Percentiles rank a stretch among this genome's conserved stretches.
Conservation (phyloP, 805 yeast species). For the Diddensiella caesifluorescens region DNA sequence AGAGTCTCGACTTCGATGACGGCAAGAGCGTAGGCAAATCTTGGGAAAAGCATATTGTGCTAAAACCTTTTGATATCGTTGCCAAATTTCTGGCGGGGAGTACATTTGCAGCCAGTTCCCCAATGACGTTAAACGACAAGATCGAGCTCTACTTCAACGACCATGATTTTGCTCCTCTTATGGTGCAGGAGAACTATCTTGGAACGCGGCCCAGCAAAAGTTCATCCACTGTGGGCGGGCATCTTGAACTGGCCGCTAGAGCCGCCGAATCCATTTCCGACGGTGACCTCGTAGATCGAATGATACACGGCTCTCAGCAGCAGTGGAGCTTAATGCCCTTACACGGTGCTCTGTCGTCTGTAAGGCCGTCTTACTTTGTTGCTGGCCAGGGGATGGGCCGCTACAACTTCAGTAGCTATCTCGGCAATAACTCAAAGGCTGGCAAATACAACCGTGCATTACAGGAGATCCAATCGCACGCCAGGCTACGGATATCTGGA, state of each 20-base stretch:
- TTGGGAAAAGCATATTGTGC: slow-evolving; percentile 86
- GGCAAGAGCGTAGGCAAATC: slow-evolving; percentile 55
- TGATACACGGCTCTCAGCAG: slow-evolving; percentile 86
- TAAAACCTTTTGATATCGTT: slow-evolving; percentile 89
- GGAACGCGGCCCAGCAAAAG: slow-evolving; percentile 44
- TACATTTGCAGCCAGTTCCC: slow-evolving; percentile 48
- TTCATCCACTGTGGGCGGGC: slow-evolving; percentile 35
- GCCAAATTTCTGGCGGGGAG: slow-evolving; percentile 59
- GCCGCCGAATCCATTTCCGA: slow-evolving; percentile 88
- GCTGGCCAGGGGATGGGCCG: slow-evolving; percentile 68
- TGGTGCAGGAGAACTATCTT: slow-evolving; percentile 93
- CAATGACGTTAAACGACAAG: slow-evolving; percentile 67
- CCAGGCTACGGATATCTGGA: slow-evolving; percentile 73
- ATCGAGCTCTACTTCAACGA: slow-evolving; percentile 89
- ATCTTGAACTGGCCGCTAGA: slow-evolving; percentile 56
- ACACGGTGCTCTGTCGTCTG: slow-evolving; percentile 82
- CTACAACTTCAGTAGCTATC: slow-evolving; percentile 75
- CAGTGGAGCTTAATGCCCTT: slow-evolving; percentile 91
- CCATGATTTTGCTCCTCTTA: slow-evolving; percentile 87
- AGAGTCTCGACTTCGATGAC: slow-evolving; percentile 55
- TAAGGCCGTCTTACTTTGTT: slow-evolving; percentile 68
- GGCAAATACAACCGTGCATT: slow-evolving; percentile 72
- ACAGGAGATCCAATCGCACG: slow-evolving; percentile 85
- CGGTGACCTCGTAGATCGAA: slow-evolving; percentile 73
- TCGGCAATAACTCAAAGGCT: slow-evolving; percentile 84